These are phyloP conservation scores for Diplosphaera chodatii DNA, from an alignment of 139 green algal species.

Conservation along the genomic window DNA sequence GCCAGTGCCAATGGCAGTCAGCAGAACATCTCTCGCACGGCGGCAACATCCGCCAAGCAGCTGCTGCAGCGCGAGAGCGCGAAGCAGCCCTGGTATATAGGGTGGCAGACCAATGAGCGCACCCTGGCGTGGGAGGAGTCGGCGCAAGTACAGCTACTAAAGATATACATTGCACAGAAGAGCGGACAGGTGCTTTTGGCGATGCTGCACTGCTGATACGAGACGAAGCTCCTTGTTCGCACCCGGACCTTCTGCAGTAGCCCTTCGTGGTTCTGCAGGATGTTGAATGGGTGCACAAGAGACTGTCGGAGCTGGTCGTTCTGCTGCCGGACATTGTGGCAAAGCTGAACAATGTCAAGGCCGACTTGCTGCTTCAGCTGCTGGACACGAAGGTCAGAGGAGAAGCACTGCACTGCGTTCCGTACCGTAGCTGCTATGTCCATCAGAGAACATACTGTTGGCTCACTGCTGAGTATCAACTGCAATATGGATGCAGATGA, in stretches of 20 bases:
- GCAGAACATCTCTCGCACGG: neutral
- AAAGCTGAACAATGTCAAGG: neutral
- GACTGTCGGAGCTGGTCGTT: neutral
- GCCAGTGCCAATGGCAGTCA: neutral
- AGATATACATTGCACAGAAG: neutral
- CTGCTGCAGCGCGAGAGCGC: neutral
- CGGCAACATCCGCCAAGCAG: neutral
- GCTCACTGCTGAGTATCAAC: neutral
- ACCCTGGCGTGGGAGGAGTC: neutral
- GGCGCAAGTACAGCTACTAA: neutral
- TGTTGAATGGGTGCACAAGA: neutral
- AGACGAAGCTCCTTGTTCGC: too few species aligned
- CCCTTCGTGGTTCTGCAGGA: slow-evolving; percentile 1
- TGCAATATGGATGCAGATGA: neutral
- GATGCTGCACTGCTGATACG: too few species aligned
- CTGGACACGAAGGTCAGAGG: neutral
- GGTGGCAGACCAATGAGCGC: neutral
- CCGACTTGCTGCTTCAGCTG: slow-evolving; percentile 1
- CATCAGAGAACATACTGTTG: too few species aligned
- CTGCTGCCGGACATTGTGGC: slow-evolving; percentile 5
- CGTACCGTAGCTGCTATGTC: too few species aligned
- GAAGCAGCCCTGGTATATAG: neutral
- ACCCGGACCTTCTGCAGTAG: too few species aligned
- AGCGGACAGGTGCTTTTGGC: neutral
- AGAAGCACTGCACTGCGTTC: neutral